A percentile compares a stretch with the other conserved stretches of the same genome.
phyloP scores from a whole-genome alignment of 306 rosid genomes.

The Vigna hirtella region DNA sequence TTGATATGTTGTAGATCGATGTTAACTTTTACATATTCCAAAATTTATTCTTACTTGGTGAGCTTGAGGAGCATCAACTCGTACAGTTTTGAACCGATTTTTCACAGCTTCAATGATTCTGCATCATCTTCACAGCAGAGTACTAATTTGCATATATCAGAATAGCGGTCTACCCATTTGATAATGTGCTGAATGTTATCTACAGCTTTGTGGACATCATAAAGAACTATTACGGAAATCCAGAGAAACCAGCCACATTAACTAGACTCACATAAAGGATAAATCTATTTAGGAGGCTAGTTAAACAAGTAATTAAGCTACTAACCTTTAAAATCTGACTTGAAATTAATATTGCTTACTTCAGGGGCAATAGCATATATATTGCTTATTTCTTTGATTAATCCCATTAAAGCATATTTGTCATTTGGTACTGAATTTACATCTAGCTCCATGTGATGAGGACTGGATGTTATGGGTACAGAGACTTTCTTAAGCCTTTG shows the following conservation, averaged over 20 bases:
- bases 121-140: conserved; percentile 79
- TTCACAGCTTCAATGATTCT: conserved; percentile 63
- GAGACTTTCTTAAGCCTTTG: conserved; percentile 62
- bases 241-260: conserved; percentile 41
- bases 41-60: conserved; percentile 65
- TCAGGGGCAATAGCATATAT: conserved; percentile 66
- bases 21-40: neutral
- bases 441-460: conserved; percentile 82
- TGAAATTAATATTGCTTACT: conserved; percentile 62
- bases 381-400: conserved; percentile 77
- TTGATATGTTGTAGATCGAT: neutral
- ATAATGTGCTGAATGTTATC: conserved; percentile 80
- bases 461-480: conserved; percentile 75
- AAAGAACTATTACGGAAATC: conserved; percentile 70
- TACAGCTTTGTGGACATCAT: conserved; percentile 72
- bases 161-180: conserved; percentile 81
- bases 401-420: conserved; percentile 80
- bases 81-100: conserved; percentile 61
- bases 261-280: conserved; percentile 35
- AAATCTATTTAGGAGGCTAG: conserved; percentile 8
- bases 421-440: conserved; percentile 70
- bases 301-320: conserved; percentile 19
- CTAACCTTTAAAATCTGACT: conserved; percentile 74
- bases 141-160: conserved; percentile 72
- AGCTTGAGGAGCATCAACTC: conserved; percentile 69